Conservation (phyloP, 352 stramenopile species). For the Blastocystis sp. region DNA sequence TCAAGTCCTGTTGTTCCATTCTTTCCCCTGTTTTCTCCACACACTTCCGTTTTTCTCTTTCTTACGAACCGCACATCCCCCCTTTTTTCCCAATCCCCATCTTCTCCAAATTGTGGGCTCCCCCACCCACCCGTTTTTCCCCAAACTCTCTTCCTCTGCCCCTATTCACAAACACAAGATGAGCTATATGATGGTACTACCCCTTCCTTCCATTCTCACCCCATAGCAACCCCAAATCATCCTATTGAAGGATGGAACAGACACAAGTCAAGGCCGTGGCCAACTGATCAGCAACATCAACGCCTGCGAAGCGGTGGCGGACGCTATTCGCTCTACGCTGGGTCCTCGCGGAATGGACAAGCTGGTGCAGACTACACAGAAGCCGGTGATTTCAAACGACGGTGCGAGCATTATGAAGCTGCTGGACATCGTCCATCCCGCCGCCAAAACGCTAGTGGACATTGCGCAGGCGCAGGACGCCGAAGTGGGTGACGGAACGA, state of each 20-base stretch:
- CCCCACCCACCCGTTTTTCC: neutral
- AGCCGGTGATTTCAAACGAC: slow-evolving; percentile 96
- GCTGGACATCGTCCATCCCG: slow-evolving; percentile 95
- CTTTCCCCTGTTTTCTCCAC: too few species aligned
- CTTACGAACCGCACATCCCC: too few species aligned
- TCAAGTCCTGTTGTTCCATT: too few species aligned
- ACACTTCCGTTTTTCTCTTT: too few species aligned
- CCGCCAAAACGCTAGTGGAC: slow-evolving; percentile 95
- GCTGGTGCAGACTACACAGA: slow-evolving; percentile 85
- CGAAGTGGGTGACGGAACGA: slow-evolving; percentile 88
- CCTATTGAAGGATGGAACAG: slow-evolving; percentile 94
- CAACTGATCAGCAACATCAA: slow-evolving; percentile 93
- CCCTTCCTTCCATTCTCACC: too few species aligned
- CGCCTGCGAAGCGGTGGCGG: slow-evolving; percentile 90
- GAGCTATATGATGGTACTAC: slow-evolving; percentile 14
- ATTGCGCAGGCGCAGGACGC: slow-evolving; percentile 89
- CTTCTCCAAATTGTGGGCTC: too few species aligned
- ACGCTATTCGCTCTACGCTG: slow-evolving; percentile 92
- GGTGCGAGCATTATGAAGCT: slow-evolving; percentile 96
- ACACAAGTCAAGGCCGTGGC: slow-evolving; percentile 93
- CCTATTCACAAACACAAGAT: neutral
- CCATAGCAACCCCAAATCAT: slow-evolving; percentile 90
- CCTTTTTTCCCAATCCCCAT: too few species aligned
- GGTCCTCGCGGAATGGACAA: slow-evolving; percentile 98
- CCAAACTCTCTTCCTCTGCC: neutral